A percentile compares a stretch with the other conserved stretches of the same genome.
These are phyloP conservation scores for Pisolithus marmoratus DNA, from an alignment of 768 basidiomycete genomes.

Conservation along the genomic window DNA sequence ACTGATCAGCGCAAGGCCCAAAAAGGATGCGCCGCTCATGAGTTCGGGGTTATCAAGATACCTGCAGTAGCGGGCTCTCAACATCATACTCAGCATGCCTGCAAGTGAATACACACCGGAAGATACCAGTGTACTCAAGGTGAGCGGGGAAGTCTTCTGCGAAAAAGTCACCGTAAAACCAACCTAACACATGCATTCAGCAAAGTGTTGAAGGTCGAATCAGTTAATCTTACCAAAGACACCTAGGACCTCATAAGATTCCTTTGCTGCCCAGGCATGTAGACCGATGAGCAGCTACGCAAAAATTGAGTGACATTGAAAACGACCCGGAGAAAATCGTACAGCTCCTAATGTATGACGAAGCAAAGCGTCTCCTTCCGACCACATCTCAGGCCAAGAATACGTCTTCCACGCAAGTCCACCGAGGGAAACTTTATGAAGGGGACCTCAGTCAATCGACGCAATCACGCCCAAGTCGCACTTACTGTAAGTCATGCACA, in stretches of 20 bases:
- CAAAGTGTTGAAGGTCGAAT: neutral
- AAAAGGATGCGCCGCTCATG: conserved; percentile 93
- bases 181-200: conserved; percentile 46
- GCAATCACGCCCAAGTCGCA: conserved; percentile 1
- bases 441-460: neutral
- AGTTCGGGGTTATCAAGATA: conserved; percentile 95
- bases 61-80: conserved; percentile 30
- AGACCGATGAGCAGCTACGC: conserved; percentile 72
- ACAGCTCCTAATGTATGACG: conserved; percentile 87
- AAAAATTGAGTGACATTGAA: conserved; percentile 4
- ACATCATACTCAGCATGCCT: neutral
- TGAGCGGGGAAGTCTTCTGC: conserved; percentile 88
- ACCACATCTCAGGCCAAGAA: conserved; percentile 76
- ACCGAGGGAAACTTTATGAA: conserved; percentile 73
- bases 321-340: conserved; percentile 26
- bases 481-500: conserved; percentile 93
- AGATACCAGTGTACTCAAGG: conserved; percentile 95
- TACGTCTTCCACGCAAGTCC: conserved; percentile 91
- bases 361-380: conserved; percentile 78
- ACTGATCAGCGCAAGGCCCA: conserved; percentile 88
- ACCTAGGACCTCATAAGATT: conserved; percentile 90
- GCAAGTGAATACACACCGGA: conserved; percentile 50
- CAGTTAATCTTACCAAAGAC: conserved; percentile 64
- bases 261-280: conserved; percentile 87
- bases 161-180: conserved; percentile 99